These are phyloP conservation scores for Coemansia sp. DNA, from an alignment of 192 early-diverging fungal genomes.

Conservation along the genomic window DNA sequence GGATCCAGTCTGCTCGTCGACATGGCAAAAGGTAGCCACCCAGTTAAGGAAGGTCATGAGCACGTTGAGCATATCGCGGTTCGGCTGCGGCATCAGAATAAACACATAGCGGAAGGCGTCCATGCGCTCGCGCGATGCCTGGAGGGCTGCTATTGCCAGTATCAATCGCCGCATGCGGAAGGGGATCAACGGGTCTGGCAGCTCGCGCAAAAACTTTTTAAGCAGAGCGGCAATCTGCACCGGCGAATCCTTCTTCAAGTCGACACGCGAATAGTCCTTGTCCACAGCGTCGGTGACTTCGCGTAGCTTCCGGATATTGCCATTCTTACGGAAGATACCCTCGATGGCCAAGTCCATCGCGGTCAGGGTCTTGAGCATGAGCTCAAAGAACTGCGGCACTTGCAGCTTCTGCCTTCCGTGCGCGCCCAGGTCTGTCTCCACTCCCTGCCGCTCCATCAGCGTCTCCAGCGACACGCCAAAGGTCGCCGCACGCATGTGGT, in stretches of 20 bases:
- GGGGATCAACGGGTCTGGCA: slow-evolving; percentile 94
- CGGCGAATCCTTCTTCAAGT: slow-evolving; percentile 70
- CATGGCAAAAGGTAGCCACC: slow-evolving; percentile 77
- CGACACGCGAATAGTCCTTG: slow-evolving; percentile 71
- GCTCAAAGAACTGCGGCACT: slow-evolving; percentile 85
- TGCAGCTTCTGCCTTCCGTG: slow-evolving; percentile 64
- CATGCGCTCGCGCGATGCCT: slow-evolving; percentile 57
- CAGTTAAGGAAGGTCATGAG: slow-evolving; percentile 82
- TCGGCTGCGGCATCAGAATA: slow-evolving; percentile 84
- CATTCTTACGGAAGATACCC: slow-evolving; percentile 97
- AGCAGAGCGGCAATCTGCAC: slow-evolving; percentile 93
- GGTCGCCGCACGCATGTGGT: slow-evolving; percentile 67
- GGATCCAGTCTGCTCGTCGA: slow-evolving; percentile 73
- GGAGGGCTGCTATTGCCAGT: slow-evolving; percentile 72
- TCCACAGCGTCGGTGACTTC: slow-evolving; percentile 84
- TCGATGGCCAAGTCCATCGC: slow-evolving; percentile 78
- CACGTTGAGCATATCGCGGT: slow-evolving; percentile 92
- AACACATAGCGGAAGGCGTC: slow-evolving; percentile 77
- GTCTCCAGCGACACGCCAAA: slow-evolving; percentile 89
- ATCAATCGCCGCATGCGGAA: slow-evolving; percentile 86
- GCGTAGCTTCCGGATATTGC: slow-evolving; percentile 90
- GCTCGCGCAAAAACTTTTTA: slow-evolving; percentile 94
- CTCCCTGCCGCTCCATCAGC: slow-evolving; percentile 80
- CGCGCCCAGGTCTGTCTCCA: slow-evolving; percentile 73
- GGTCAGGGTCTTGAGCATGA: slow-evolving; percentile 73